Evolutionary conservation across 2,329 filamentous ascomycete genomes (phyloP).

Genomic region (Ophiostoma sp.): DNA sequence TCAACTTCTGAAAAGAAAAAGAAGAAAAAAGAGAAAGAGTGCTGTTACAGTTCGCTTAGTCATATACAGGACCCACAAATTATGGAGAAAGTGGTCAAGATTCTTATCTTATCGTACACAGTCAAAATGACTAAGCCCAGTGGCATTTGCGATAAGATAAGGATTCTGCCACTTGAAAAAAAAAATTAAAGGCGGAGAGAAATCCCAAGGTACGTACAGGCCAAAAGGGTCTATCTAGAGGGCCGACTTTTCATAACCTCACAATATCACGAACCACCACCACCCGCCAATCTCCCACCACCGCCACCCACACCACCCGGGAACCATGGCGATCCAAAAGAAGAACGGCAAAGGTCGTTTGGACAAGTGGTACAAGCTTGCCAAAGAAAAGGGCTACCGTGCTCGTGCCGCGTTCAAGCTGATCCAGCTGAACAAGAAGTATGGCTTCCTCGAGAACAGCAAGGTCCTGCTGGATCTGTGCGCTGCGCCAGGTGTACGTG

Average conservation of each 20-base stretch:
- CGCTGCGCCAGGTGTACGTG: slow-evolving; percentile 80
- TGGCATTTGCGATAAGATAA: slow-evolving; percentile 5
- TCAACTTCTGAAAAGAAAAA: too few species aligned
- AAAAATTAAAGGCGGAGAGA: slow-evolving; percentile 16
- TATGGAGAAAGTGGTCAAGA: background rate
- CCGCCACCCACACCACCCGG: background rate
- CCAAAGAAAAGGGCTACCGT: slow-evolving; percentile 96
- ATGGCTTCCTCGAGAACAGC: slow-evolving; percentile 94
- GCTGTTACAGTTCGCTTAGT: background rate
- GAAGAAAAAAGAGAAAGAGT: background rate
- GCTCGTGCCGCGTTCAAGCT: slow-evolving; percentile 96
- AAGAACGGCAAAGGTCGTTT: slow-evolving; percentile 98
- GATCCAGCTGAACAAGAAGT: slow-evolving; percentile 98
- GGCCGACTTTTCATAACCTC: slow-evolving; percentile 11
- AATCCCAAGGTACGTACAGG: slow-evolving; percentile 8
- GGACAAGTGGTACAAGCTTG: slow-evolving; percentile 98
- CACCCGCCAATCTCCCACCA: background rate
- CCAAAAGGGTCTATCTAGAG: background rate
- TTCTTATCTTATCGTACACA: background rate
- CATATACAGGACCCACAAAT: background rate
- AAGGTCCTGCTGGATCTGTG: slow-evolving; percentile 96
- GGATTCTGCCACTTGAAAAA: slow-evolving; percentile 15
- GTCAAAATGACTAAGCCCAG: background rate
- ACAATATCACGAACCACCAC: background rate
- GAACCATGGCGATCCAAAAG: slow-evolving; percentile 61